phyloP scores from a whole-genome alignment of 306 rosid species.

The Betula pendula region DNA sequence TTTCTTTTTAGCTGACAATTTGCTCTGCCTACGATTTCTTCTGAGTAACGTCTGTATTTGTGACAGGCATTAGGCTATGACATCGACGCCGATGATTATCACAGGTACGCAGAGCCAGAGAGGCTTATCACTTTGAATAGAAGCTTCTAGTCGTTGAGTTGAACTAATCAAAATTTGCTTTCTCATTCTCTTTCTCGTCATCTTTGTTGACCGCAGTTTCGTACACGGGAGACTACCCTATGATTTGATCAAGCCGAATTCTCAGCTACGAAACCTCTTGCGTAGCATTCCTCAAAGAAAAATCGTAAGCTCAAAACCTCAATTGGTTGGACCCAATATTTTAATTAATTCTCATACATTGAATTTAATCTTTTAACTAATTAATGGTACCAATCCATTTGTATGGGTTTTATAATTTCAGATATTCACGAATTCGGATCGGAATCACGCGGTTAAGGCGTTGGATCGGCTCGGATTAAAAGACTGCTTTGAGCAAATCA shows the following conservation, averaged over 20 bases:
- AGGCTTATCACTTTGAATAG: not conserved
- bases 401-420: constrained; percentile 17
- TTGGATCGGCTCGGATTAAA: constrained; percentile 57
- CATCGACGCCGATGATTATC: constrained; percentile 76
- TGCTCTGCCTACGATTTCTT: not conserved
- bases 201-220: constrained; percentile 41
- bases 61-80: constrained; percentile 71
- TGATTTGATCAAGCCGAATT: constrained; percentile 61
- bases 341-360: not conserved
- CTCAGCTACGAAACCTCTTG: constrained; percentile 60
- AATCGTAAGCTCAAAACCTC: constrained; percentile 42
- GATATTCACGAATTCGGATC: constrained; percentile 87
- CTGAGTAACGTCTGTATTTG: not conserved
- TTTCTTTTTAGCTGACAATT: not conserved
- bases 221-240: constrained; percentile 94
- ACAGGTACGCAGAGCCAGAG: constrained; percentile 37
- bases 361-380: not conserved
- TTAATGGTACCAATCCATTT: not conserved
- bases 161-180: not conserved
- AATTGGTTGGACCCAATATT: too few relatives aligned
- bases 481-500: constrained; percentile 71
- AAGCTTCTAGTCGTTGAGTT: not conserved
- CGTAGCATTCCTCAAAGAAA: constrained; percentile 62
- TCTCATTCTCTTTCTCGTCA: not conserved
- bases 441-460: constrained; percentile 61